A percentile compares a stretch with the other conserved stretches of the same genome.
phyloP scores from a whole-genome alignment of 768 basidiomycete species.

The Antrodiella citrinella region DNA sequence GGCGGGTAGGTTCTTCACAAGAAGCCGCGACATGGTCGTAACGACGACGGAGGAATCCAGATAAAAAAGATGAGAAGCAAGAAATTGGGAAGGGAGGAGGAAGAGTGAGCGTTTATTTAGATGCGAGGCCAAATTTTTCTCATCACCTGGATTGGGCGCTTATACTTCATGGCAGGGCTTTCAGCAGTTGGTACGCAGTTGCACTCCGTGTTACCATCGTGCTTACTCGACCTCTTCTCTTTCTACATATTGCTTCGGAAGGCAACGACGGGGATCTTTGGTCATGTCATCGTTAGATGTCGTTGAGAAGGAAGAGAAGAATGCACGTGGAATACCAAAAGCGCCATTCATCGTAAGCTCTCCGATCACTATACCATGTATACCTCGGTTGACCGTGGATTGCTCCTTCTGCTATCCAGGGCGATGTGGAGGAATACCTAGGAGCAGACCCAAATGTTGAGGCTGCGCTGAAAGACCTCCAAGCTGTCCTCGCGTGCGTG shows the following conservation, averaged over 20 bases:
- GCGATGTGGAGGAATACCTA: constrained; percentile 81
- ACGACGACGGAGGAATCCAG: background rate
- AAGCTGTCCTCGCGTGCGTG: constrained; percentile 90
- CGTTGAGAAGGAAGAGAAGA: constrained; percentile 38
- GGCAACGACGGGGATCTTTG: too few species aligned
- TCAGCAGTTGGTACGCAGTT: background rate
- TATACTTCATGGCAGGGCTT: background rate
- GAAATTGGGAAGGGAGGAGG: constrained; percentile 1
- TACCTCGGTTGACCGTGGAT: background rate
- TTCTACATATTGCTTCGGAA: too few species aligned
- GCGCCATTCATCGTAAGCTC: constrained; percentile 86
- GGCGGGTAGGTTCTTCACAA: constrained; percentile 73
- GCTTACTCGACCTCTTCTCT: too few species aligned
- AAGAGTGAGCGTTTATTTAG: background rate
- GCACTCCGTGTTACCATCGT: background rate
- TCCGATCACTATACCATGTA: background rate
- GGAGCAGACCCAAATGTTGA: constrained; percentile 75
- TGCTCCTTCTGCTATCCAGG: constrained; percentile 42
- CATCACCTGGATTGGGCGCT: background rate
- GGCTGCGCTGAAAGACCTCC: constrained; percentile 66
- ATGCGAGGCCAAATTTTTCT: background rate
- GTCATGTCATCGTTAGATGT: constrained; percentile 7
- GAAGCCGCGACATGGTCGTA: constrained; percentile 65
- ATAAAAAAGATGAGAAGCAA: too few species aligned
- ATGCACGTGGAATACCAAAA: constrained; percentile 89